Percentiles rank a stretch among this genome's conserved stretches.
Evolutionary conservation across 225 moss, liverwort and hornwort species (phyloP).

Genomic region (Lunularia cruciata): DNA sequence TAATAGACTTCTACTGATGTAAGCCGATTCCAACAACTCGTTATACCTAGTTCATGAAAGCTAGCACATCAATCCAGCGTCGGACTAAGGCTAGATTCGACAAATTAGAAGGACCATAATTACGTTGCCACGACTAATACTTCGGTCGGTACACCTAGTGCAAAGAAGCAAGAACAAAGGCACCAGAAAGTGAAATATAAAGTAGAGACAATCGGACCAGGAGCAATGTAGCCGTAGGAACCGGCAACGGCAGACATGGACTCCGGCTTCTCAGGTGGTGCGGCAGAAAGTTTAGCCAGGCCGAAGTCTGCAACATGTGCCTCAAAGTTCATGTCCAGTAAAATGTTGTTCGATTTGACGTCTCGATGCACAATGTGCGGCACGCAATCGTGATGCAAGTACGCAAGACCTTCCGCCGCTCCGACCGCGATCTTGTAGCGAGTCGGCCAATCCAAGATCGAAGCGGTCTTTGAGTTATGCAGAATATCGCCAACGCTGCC

Average conservation of each 20-base stretch:
- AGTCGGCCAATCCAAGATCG: conserved; percentile 40
- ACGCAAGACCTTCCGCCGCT: conserved; percentile 51
- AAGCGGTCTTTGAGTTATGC: conserved; percentile 30
- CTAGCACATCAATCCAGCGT: no score
- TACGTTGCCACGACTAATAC: no score
- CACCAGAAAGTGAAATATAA: no score
- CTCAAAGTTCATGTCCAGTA: conserved; percentile 43
- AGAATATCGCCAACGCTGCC: conserved; percentile 49
- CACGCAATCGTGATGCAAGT: conserved; percentile 52
- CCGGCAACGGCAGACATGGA: conserved; percentile 55
- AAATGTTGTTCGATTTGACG: conserved; percentile 53
- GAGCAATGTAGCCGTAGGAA: conserved; percentile 61
- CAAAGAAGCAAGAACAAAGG: no score
- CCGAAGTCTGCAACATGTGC: conserved; percentile 56
- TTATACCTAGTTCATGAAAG: no score
- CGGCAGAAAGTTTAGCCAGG: conserved; percentile 39
- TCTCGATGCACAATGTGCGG: conserved; percentile 55
- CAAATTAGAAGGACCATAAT: no score
- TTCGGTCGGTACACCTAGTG: no score
- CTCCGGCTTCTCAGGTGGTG: conserved; percentile 8
- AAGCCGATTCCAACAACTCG: no score
- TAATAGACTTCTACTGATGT: no score
- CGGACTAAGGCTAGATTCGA: no score
- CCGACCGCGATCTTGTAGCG: conserved; percentile 52
- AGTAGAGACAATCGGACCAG: no score